phyloP scores from a whole-genome alignment of 306 rosid species.

The Casuarina glauca region DNA sequence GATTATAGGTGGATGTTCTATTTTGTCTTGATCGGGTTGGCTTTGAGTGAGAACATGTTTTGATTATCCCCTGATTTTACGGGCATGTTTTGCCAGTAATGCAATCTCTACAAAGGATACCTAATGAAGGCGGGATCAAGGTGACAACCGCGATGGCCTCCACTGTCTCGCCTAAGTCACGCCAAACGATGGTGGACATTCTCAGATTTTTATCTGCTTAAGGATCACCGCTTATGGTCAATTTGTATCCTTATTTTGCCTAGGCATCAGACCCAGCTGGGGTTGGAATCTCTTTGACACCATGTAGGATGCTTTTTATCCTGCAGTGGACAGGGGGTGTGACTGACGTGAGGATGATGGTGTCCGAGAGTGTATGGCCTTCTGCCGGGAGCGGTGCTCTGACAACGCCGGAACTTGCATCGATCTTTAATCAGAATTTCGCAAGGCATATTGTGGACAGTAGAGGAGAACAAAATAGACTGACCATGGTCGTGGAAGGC shows the following conservation, averaged over 20 bases:
- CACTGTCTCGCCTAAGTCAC: neutral
- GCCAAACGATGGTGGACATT: slow-evolving; percentile 2
- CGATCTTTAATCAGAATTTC: slow-evolving; percentile 29
- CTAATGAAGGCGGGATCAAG: neutral
- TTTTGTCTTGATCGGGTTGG: too few relatives aligned
- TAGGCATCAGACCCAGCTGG: slow-evolving; percentile 26
- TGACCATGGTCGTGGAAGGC: slow-evolving; percentile 23
- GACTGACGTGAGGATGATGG: slow-evolving; percentile 13
- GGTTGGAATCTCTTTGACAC: slow-evolving; percentile 39
- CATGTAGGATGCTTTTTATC: slow-evolving; percentile 32
- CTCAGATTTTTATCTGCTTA: slow-evolving; percentile 8
- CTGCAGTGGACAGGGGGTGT: slow-evolving; percentile 29
- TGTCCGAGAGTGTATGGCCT: slow-evolving; percentile 51
- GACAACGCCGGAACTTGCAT: slow-evolving; percentile 25
- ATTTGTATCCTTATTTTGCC: slow-evolving; percentile 42
- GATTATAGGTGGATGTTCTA: too few relatives aligned
- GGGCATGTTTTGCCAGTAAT: too few relatives aligned
- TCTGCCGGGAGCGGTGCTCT: slow-evolving; percentile 30
- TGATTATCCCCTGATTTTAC: too few relatives aligned
- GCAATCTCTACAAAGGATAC: too few relatives aligned
- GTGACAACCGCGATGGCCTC: neutral
- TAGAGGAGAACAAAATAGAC: slow-evolving; percentile 42
- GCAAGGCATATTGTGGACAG: neutral
- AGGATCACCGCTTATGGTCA: slow-evolving; percentile 36
- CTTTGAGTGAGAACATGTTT: too few relatives aligned